Evolutionary conservation across 345 rosid species (phyloP).

Genomic region (Eucalyptus lansdowneana): DNA sequence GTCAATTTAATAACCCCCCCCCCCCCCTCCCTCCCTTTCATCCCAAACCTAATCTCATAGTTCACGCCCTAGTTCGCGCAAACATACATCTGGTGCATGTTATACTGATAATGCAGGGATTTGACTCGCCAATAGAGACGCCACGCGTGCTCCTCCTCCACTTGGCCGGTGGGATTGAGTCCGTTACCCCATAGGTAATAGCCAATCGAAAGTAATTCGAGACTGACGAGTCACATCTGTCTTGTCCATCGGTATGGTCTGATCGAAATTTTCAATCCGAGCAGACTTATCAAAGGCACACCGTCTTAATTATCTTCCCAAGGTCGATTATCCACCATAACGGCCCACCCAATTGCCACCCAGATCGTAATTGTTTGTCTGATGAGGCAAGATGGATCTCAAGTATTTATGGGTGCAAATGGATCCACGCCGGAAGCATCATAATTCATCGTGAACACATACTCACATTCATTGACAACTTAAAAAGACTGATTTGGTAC

Average conservation of each 20-base stretch:
- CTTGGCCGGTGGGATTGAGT: neutral
- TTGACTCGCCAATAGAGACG: neutral
- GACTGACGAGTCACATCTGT: neutral
- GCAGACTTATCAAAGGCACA: neutral
- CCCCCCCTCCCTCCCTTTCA: neutral
- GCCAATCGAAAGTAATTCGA: fast-evolving
- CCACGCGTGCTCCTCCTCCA: neutral
- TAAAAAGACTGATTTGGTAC: neutral
- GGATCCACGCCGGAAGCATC: neutral
- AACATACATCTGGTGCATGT: neutral
- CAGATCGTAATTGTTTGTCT: neutral
- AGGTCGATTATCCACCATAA: neutral
- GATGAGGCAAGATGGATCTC: neutral
- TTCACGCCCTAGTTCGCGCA: neutral
- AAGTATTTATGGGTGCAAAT: neutral
- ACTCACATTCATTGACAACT: neutral
- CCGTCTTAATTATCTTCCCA: neutral
- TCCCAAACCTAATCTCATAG: neutral
- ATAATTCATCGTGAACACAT: neutral
- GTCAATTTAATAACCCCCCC: neutral
- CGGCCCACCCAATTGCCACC: neutral
- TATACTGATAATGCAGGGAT: neutral
- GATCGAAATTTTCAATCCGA: neutral
- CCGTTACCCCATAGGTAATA: neutral
- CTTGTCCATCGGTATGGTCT: neutral